Base-by-base conservation (phyloP, 1,284 basidiomycete genomes). In the Bjerkandera adusta region DNA sequence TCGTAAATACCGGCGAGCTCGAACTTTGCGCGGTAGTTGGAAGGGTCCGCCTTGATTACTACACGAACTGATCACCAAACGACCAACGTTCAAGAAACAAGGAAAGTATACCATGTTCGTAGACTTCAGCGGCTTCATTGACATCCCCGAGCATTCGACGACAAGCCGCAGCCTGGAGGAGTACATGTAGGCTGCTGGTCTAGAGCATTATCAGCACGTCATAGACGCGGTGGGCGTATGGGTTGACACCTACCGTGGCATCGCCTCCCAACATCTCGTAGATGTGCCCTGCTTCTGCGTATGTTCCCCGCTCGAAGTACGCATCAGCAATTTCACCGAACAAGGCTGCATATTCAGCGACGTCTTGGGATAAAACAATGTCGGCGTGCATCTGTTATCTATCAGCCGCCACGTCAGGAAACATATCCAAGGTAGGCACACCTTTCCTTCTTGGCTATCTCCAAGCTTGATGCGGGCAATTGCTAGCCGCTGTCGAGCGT, bases 1-100 rank as follows among this genome's bases (percentile, higher is more conserved):
- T 98, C 96, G 52, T 92, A 91, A 15, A 95, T 82, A 50, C 91
- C 89, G 0, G 95, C 95, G 0, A 97, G 76, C 54, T 89, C 86
- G 77, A 94, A 85, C 63, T 91, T 91, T 5, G 85, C 85, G 22
- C 94, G 88, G 53, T 84, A 81, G 55, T 92, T 80, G 3, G 77
- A 74, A 0, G 88, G 83, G 59, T 92, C 85, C 1, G 79, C 81
- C 3, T 77, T 70, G 15, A 88, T 75, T 13, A 97, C 93, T 90
- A 54, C 2, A 48, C 36, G 11, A 25, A 20, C 18, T 24, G 26
- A 34, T 51, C 6, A 51, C 37, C 33, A 47, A 34, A 42, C 18
- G 10, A 24, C 8, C 8, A 8, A 36, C 8, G 35, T 8, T 36
- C 16, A 36, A n/a, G 8, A 16, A 22, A 39, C 15, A 5, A 37